Evolutionary conservation across 176 grass and related monocot species (phyloP).

Genomic region (Oryza officinalis): DNA sequence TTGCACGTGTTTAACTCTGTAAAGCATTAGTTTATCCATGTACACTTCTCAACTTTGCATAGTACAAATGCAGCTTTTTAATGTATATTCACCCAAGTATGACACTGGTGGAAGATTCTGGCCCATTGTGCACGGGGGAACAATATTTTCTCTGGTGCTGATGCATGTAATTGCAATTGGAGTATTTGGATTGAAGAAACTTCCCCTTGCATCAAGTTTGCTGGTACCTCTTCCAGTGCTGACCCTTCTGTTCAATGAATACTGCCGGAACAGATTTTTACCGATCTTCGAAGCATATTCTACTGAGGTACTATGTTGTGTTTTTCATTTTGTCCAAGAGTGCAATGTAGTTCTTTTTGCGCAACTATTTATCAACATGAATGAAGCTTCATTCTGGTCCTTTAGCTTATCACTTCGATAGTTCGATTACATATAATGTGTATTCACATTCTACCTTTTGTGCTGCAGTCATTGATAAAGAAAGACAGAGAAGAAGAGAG

Average conservation of each 20-base stretch:
- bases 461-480: conserved; percentile 77
- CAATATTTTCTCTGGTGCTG: conserved; percentile 85
- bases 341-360: background rate
- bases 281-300: conserved; percentile 82
- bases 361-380: background rate
- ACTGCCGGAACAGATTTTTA: conserved; percentile 84
- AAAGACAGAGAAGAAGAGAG: conserved; percentile 82
- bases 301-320: conserved; percentile 57
- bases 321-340: background rate
- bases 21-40: conserved; percentile 4
- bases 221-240: conserved; percentile 72
- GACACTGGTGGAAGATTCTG: conserved; percentile 96
- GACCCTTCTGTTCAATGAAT: conserved; percentile 83
- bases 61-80: conserved; percentile 69
- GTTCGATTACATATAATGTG: background rate
- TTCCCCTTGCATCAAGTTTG: conserved; percentile 78
- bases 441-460: conserved; percentile 14
- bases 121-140: conserved; percentile 74
- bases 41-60: conserved; percentile 27
- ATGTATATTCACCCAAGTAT: conserved; percentile 84
- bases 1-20: conserved; percentile 9
- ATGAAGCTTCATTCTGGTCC: background rate
- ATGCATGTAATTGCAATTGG: conserved; percentile 85
- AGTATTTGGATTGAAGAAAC: conserved; percentile 85
- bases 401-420: background rate